A percentile compares a stretch with the other conserved stretches of the same genome.
These are phyloP conservation scores for Barnettozyma sucrosica DNA, from an alignment of 805 yeast genomes.

Conservation along the genomic window DNA sequence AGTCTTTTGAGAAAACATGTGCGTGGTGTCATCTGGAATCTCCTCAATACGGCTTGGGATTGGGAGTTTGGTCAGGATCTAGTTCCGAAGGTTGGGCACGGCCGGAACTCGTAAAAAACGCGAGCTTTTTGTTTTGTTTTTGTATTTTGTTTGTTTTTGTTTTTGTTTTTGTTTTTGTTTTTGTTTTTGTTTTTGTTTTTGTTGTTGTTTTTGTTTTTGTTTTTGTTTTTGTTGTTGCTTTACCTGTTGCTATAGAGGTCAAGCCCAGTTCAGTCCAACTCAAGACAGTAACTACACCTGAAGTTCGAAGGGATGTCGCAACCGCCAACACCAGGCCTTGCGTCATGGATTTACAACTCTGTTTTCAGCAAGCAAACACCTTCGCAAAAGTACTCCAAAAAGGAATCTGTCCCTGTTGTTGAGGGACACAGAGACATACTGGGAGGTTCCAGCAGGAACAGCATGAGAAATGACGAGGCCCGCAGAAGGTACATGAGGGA, in stretches of 20 bases:
- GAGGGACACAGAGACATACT: neutral
- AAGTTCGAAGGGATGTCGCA: slow-evolving; percentile 1
- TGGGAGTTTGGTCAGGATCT: too few species aligned
- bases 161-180: too few species aligned
- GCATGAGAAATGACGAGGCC: neutral
- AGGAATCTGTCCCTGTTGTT: neutral
- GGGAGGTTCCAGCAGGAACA: neutral
- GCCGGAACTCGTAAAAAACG: too few species aligned
- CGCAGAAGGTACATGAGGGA: slow-evolving; percentile 12
- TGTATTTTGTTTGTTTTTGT: too few species aligned
- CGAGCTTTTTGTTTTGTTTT: too few species aligned
- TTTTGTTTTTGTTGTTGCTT: neutral
- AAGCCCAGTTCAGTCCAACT: too few species aligned
- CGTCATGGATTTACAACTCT: slow-evolving; percentile 24
- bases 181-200: neutral
- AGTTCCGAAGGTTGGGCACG: too few species aligned
- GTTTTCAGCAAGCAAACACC: slow-evolving; percentile 24
- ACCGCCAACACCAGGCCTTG: slow-evolving; percentile 26
- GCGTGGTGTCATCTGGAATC: too few species aligned
- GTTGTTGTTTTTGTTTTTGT: neutral
- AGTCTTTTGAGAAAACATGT: too few species aligned
- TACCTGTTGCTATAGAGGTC: too few species aligned
- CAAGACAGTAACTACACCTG: neutral
- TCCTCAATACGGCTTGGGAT: too few species aligned
- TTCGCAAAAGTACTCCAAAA: slow-evolving; percentile 17